Evolutionary conservation across 31 red algal genomes (phyloP), one percentile per base, ranked within the genome.

Genomic region (Endocladia muricata): DNA sequence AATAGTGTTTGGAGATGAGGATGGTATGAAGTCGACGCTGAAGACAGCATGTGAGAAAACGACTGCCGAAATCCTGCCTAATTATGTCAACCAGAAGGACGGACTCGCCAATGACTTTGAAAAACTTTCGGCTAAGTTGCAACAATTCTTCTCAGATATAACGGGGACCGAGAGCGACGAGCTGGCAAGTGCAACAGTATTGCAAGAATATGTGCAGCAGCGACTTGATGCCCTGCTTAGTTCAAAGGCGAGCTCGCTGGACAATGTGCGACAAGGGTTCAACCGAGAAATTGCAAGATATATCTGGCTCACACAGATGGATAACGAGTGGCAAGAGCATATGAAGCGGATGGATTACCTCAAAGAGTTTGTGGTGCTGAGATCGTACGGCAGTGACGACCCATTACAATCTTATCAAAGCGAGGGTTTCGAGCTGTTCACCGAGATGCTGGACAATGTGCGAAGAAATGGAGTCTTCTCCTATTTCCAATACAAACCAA

Each of bases 381-480:
- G 88, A 36, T 66, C 85, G 0, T 84, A 88, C 40, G 79, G 69
- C 6, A 57, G 77, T 55, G 81, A 89, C 3, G 87, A 99, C 61
- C 96, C 96, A n/a, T 32, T 95, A 47, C 42, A 82, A 32, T 83
- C 78, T 7, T 99, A 88, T 44, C 85, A 95, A 54, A 48, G 30
- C 41, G 84, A 95, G 62, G 82, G 79, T 2, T 93, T 84, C 84
- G 79, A 69, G 13, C 39, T 91, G 31, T 99, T 95, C 62, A 59
- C 72, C 5, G 88, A 66, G 6, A 83, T 98, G 92, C 26, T 67
- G 47, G 74, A 63, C 4, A 74, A 55, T 36, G 86, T 98, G 35
- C 48, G 92, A 29, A 84, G 96, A 58, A 95, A 94, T 68, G 73
- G 71, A 44, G 79, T 98, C 28, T 98, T 79, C 76, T 98, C 96